Base-by-base conservation (phyloP, 108 stramenopile genomes). In the Epithemia pelagica region DNA sequence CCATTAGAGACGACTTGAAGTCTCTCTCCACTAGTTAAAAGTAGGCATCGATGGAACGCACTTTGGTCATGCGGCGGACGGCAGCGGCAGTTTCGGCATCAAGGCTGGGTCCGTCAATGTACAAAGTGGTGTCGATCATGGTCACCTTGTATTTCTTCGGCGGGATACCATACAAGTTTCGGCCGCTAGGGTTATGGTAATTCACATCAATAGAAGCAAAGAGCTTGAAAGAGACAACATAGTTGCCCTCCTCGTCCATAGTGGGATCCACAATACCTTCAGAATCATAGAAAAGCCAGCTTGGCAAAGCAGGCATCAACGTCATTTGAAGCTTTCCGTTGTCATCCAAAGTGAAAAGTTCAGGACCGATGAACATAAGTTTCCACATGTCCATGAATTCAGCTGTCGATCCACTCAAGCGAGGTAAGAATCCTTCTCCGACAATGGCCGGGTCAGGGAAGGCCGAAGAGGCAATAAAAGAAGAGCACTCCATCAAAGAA, bases 361-460 rank as follows among this genome's bases (percentile, higher is more conserved):
- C 80, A 33, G 92, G 86, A 63, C 92, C 92, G 54, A 90, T 82
- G 81, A 94, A 94, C 94, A 96, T 95, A 51, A 91, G 79, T 72
- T 83, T 88, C 94, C 94, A 96, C 62, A 97, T 96, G 64, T 83
- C 84, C 71, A 96, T 80, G 76, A 97, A 97, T 63, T 97, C 96
- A 2, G 96, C 96, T 8, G 96, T 97, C 54, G 92, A 92, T 75
- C 96, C 96, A 66, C 90, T 92, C 54, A 97, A 82, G 64, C 96
- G 91, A 53, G 96, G 95, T 32, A 92, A 72, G 87, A 94, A 97
- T 56, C 92, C 91, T 65, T 79, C 76, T 10, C 96, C 96, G 58
- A 88, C 88, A 33, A 86, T 70, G 28, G 67, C 57, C 22, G 89
- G 84, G 74, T 97, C 95, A 1, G 86, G 89, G 82, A 95, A 97